phyloP scores from a whole-genome alignment of 495 filamentous ascomycete species.

The Astrothelium subdiscretum region DNA sequence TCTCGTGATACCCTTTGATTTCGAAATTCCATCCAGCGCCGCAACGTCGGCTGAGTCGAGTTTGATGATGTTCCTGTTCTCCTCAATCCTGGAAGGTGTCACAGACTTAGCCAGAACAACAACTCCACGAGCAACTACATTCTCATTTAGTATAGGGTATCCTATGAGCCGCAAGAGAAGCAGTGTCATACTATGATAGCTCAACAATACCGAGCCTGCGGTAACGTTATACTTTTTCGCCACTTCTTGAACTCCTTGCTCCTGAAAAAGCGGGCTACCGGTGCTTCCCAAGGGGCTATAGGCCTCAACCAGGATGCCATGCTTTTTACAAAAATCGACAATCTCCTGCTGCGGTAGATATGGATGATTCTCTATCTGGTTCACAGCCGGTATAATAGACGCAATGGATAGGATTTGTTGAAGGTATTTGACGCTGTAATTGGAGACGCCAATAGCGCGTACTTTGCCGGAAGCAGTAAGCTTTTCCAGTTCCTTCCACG shows the following conservation, averaged over 20 bases:
- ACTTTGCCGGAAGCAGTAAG: conserved; percentile 55
- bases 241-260: conserved; percentile 55
- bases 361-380: conserved; percentile 83
- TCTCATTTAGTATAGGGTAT: neutral
- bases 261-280: conserved; percentile 58
- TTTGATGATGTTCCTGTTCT: conserved; percentile 57
- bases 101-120: conserved; percentile 75
- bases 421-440: conserved; percentile 65
- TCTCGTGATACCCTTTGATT: conserved; percentile 49
- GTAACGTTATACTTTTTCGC: conserved; percentile 56
- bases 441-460: conserved; percentile 70
- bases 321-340: conserved; percentile 39
- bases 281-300: conserved; percentile 56
- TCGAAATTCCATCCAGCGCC: conserved; percentile 48
- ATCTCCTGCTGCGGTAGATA: conserved; percentile 78
- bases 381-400: conserved; percentile 62
- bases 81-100: conserved; percentile 59
- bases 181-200: conserved; percentile 54
- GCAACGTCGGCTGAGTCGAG: conserved; percentile 56
- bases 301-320: conserved; percentile 17
- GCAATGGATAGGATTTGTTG: conserved; percentile 58
- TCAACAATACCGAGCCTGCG: conserved; percentile 53
- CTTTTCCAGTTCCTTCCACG: conserved; percentile 73
- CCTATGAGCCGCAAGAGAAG: conserved; percentile 13
- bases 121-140: conserved; percentile 52